These are phyloP conservation scores for Sutorius eximius DNA, from an alignment of 1,284 basidiomycete species.

Conservation along the genomic window DNA sequence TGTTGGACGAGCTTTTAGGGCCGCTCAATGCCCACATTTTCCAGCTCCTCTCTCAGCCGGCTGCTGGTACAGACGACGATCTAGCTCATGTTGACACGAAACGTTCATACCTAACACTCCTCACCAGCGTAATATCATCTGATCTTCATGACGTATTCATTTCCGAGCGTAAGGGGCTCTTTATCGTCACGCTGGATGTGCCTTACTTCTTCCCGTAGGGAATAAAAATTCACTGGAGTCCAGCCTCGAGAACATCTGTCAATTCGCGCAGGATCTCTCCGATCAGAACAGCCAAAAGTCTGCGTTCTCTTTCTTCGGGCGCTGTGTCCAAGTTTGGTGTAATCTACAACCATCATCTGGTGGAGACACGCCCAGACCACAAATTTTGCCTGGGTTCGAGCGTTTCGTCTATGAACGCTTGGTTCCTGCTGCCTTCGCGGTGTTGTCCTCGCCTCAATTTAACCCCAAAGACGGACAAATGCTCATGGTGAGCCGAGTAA, in stretches of 20 bases:
- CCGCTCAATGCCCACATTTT: constrained; percentile 87
- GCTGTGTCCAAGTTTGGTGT: constrained; percentile 82
- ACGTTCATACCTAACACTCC: constrained; percentile 84
- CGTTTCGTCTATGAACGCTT: constrained; percentile 89
- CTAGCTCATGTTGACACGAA: constrained; percentile 85
- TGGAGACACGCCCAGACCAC: constrained; percentile 39
- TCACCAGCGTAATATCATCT: constrained; percentile 81
- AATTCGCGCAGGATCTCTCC: constrained; percentile 71
- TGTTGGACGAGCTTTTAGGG: constrained; percentile 88
- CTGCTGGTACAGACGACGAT: constrained; percentile 89
- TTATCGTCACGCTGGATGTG: constrained; percentile 1
- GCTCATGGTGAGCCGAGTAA: constrained; percentile 59
- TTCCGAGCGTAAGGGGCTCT: constrained; percentile 68
- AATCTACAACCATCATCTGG: constrained; percentile 45
- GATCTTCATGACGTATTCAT: constrained; percentile 85
- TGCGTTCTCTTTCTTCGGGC: constrained; percentile 80
- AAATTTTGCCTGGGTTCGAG: constrained; percentile 87
- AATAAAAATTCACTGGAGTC: constrained; percentile 79
- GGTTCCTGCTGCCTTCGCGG: constrained; percentile 80
- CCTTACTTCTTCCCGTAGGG: constrained; percentile 45
- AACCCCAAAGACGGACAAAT: constrained; percentile 89
- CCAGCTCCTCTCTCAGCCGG: constrained; percentile 77
- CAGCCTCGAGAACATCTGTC: constrained; percentile 74
- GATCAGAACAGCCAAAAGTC: constrained; percentile 78
- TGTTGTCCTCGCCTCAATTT: constrained; percentile 79